phyloP scores from a whole-genome alignment of 2,329 filamentous ascomycete genomes.

The Fusarium hostae region DNA sequence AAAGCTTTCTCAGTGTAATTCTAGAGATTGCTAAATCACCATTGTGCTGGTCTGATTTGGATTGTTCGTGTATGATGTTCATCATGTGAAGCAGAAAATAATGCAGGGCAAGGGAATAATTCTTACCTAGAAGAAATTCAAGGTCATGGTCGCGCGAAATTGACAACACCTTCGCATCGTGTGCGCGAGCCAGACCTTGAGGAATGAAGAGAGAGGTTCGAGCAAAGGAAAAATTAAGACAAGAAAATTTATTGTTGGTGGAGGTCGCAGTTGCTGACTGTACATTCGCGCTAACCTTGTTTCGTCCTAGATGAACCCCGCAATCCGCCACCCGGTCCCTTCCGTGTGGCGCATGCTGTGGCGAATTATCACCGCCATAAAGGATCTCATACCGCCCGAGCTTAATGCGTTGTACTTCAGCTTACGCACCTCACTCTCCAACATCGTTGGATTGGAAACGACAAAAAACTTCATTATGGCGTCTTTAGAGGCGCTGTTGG shows the following conservation, averaged over 20 bases:
- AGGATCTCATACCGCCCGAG: constrained; percentile 31
- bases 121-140: constrained; percentile 41
- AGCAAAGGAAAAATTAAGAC: constrained; percentile 10
- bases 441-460: constrained; percentile 33
- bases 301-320: constrained; percentile 34
- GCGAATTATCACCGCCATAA: constrained; percentile 45
- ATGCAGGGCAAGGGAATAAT: neutral
- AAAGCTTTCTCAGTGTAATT: constrained; percentile 66
- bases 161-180: constrained; percentile 41
- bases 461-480: constrained; percentile 58
- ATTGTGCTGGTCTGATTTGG: constrained; percentile 69
- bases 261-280: constrained; percentile 42
- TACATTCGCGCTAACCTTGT: constrained; percentile 41
- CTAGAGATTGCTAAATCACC: constrained; percentile 63
- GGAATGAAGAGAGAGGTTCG: constrained; percentile 35
- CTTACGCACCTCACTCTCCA: constrained; percentile 39
- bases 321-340: constrained; percentile 36
- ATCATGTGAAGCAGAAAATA: constrained; percentile 46
- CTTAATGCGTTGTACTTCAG: constrained; percentile 16
- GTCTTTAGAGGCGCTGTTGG: constrained; percentile 67
- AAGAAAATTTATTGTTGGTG: constrained; percentile 43
- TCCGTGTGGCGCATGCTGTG: constrained; percentile 51
- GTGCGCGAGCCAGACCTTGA: constrained; percentile 35
- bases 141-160: constrained; percentile 19
- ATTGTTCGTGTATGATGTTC: constrained; percentile 64